Conservation (phyloP, 495 filamentous ascomycete genomes). For the Aspergillus affinis region DNA sequence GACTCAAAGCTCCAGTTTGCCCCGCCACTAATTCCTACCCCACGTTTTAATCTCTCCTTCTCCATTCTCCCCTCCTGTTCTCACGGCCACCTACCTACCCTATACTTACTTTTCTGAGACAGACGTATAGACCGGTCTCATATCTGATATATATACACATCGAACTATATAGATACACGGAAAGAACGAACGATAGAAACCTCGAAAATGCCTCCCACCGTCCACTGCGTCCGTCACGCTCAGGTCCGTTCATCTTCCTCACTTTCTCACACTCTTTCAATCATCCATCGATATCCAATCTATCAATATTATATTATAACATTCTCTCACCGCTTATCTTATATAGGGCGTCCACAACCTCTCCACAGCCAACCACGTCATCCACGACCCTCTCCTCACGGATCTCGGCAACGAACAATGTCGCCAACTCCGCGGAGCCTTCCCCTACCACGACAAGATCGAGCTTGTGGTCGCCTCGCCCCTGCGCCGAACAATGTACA, state of each 20-base stretch:
- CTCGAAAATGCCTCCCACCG: constrained; percentile 36
- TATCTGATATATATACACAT: neutral
- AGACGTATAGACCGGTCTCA: neutral
- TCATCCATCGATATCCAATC: neutral
- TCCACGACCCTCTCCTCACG: constrained; percentile 79
- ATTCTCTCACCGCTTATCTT: too few relatives aligned
- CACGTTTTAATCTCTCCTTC: constrained; percentile 10
- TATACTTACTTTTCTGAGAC: too few relatives aligned
- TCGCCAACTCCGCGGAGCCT: constrained; percentile 53
- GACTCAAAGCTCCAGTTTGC: constrained; percentile 1
- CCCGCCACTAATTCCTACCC: constrained; percentile 12
- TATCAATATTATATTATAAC: neutral
- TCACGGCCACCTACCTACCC: too few relatives aligned
- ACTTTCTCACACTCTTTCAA: neutral
- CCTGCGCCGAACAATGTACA: constrained; percentile 80
- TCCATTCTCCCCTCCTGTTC: neutral
- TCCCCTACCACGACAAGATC: constrained; percentile 64
- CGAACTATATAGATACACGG: neutral
- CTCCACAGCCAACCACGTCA: constrained; percentile 61
- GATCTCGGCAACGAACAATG: constrained; percentile 77
- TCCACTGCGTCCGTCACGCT: constrained; percentile 55
- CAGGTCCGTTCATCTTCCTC: constrained; percentile 34
- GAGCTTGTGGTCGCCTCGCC: constrained; percentile 80
- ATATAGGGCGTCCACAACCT: constrained; percentile 82
- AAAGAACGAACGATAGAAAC: neutral